phyloP scores from a whole-genome alignment of 768 basidiomycete species.

The Lactifluus volemus region DNA sequence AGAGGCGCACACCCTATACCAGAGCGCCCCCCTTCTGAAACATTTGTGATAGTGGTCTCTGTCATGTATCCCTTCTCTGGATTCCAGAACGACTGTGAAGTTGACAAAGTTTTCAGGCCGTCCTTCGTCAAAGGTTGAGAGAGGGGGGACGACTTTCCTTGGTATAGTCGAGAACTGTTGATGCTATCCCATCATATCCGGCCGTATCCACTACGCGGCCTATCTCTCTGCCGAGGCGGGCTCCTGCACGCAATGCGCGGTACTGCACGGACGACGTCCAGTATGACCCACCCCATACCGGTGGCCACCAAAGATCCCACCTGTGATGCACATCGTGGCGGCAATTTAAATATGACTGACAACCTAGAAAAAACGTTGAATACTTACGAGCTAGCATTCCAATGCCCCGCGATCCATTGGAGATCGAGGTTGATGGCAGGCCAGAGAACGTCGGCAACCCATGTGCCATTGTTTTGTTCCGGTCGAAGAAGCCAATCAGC shows the following conservation, averaged over 20 bases:
- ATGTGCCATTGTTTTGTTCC: slow-evolving; percentile 5
- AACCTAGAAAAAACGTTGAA: not conserved
- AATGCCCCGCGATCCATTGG: slow-evolving; percentile 1
- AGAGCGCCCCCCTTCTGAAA: slow-evolving; percentile 8
- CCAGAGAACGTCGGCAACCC: slow-evolving; percentile 13
- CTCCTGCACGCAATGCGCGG: slow-evolving; percentile 4
- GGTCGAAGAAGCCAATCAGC: slow-evolving; percentile 8
- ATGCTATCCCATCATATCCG: not conserved
- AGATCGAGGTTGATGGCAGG: slow-evolving; percentile 11
- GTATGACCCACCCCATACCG: slow-evolving; percentile 14
- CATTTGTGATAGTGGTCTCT: slow-evolving; percentile 10
- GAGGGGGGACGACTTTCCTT: not conserved
- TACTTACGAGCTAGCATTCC: slow-evolving; percentile 3
- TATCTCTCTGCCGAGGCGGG: not conserved
- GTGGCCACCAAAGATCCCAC: slow-evolving; percentile 10
- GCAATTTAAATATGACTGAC: not conserved
- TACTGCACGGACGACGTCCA: slow-evolving; percentile 14
- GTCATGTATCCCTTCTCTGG: slow-evolving; percentile 7
- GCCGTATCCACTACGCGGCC: slow-evolving; percentile 1
- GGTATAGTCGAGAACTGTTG: not conserved
- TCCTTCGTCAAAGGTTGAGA: not conserved
- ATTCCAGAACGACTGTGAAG: slow-evolving; percentile 13
- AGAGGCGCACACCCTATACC: not conserved
- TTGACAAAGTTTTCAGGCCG: not conserved
- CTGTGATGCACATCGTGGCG: not conserved